Percentiles rank a stretch among this genome's conserved stretches.
Conservation (phyloP, 208 protist genomes). For the Lotmaria passim region DNA sequence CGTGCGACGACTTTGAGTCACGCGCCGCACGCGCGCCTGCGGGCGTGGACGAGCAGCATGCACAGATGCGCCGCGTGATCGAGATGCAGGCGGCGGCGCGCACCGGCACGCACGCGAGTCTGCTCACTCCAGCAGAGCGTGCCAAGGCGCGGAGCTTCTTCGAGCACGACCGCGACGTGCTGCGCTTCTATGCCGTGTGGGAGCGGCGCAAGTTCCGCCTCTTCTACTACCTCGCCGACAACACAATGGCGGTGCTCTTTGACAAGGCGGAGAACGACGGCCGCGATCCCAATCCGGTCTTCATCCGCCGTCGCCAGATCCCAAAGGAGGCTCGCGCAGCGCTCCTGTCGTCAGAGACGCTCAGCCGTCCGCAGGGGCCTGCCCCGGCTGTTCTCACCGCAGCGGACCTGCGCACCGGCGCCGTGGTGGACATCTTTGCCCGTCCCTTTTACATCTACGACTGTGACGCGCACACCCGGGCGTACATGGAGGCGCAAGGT, state of each 20-base stretch:
- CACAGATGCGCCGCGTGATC: constrained; percentile 84
- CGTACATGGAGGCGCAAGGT: constrained; percentile 78
- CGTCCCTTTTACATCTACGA: constrained; percentile 92
- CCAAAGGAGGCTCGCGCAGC: constrained; percentile 60
- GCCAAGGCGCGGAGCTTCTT: constrained; percentile 87
- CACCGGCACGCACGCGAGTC: constrained; percentile 73
- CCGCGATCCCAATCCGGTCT: constrained; percentile 92
- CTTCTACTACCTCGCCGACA: constrained; percentile 96
- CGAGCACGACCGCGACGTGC: constrained; percentile 93
- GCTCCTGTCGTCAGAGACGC: constrained; percentile 65
- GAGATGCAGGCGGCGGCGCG: constrained; percentile 72
- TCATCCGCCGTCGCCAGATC: constrained; percentile 88
- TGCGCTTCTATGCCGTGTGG: constrained; percentile 96
- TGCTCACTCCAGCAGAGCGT: constrained; percentile 85
- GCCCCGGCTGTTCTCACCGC: constrained; percentile 58
- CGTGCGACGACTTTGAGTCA: constrained; percentile 80
- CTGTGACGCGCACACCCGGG: constrained; percentile 92
- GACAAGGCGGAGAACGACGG: constrained; percentile 92
- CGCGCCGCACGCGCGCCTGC: constrained; percentile 22
- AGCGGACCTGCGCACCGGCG: constrained; percentile 87
- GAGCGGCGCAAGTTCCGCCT: constrained; percentile 92
- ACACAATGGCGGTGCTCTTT: constrained; percentile 94
- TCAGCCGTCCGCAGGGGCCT: constrained; percentile 56
- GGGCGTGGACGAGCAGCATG: constrained; percentile 68
- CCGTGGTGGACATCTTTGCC: constrained; percentile 79